Conservation (phyloP, 805 yeast genomes). For the Metschnikowia continentalis region DNA sequence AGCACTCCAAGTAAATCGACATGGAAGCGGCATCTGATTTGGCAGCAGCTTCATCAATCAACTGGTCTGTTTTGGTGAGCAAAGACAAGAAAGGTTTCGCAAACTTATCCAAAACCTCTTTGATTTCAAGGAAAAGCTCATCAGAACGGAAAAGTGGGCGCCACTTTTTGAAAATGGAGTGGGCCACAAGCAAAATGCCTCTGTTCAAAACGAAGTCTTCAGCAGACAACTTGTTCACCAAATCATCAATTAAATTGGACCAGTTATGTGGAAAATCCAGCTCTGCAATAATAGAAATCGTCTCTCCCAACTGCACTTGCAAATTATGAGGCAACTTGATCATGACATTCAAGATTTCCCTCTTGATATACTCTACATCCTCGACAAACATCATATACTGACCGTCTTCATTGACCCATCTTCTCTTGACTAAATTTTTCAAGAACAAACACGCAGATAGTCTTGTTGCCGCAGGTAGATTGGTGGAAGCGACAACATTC, state of each 20-base stretch:
- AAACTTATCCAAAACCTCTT: slow-evolving; percentile 80
- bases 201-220: slow-evolving; percentile 72
- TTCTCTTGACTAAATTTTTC: slow-evolving; percentile 78
- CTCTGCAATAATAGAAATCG: slow-evolving; percentile 89
- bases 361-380: slow-evolving; percentile 67
- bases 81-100: slow-evolving; percentile 72
- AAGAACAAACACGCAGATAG: slow-evolving; percentile 88
- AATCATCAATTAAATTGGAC: slow-evolving; percentile 70
- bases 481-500: slow-evolving; percentile 67
- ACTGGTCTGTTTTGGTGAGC: slow-evolving; percentile 60
- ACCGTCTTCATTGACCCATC: slow-evolving; percentile 91
- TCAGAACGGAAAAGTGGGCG: slow-evolving; percentile 90
- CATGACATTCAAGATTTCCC: slow-evolving; percentile 83
- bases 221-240: slow-evolving; percentile 60
- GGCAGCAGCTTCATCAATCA: slow-evolving; percentile 46
- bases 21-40: slow-evolving; percentile 47
- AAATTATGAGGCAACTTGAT: slow-evolving; percentile 70
- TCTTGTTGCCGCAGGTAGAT: slow-evolving; percentile 53
- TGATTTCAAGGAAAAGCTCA: slow-evolving; percentile 81
- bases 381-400: slow-evolving; percentile 54
- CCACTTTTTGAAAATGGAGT: slow-evolving; percentile 95
- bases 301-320: slow-evolving; percentile 93
- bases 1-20: slow-evolving; percentile 58
- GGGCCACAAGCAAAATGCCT: slow-evolving; percentile 88
- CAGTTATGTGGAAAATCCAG: slow-evolving; percentile 92